These are phyloP conservation scores for Sicyos baderoa DNA, from an alignment of 306 rosid species.

Conservation along the genomic window DNA sequence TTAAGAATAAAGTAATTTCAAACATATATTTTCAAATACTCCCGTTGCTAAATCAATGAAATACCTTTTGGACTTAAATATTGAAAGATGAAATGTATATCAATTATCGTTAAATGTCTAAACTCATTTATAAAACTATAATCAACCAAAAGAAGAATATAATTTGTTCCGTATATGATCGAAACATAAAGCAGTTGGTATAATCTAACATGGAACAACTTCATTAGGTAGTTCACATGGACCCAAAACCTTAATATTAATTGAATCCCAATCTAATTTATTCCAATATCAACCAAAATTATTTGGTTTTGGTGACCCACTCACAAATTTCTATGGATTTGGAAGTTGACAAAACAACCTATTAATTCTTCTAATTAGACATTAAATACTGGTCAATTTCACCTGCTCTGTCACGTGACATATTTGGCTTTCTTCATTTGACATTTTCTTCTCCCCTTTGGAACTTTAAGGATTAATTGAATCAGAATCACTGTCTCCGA, in stretches of 20 bases:
- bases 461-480: background rate
- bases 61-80: too few relatives aligned
- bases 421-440: slow-evolving; percentile 16
- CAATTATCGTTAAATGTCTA: too few relatives aligned
- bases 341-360: slow-evolving; percentile 14
- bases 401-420: slow-evolving; percentile 14
- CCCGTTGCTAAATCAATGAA: too few relatives aligned
- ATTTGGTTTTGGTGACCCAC: slow-evolving; percentile 18
- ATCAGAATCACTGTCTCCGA: slow-evolving; percentile 16
- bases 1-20: too few relatives aligned
- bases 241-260: background rate
- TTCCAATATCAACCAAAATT: background rate
- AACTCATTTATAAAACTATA: too few relatives aligned
- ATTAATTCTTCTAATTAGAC: background rate
- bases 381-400: background rate
- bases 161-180: background rate
- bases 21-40: too few relatives aligned
- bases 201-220: background rate
- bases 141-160: background rate
- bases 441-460: background rate
- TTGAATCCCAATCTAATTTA: background rate
- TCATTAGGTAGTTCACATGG: background rate
- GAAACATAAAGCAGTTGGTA: background rate
- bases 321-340: slow-evolving; percentile 2
- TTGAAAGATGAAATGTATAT: too few relatives aligned